Conservation (phyloP, 768 basidiomycete species). For the Cyathus striatus region DNA sequence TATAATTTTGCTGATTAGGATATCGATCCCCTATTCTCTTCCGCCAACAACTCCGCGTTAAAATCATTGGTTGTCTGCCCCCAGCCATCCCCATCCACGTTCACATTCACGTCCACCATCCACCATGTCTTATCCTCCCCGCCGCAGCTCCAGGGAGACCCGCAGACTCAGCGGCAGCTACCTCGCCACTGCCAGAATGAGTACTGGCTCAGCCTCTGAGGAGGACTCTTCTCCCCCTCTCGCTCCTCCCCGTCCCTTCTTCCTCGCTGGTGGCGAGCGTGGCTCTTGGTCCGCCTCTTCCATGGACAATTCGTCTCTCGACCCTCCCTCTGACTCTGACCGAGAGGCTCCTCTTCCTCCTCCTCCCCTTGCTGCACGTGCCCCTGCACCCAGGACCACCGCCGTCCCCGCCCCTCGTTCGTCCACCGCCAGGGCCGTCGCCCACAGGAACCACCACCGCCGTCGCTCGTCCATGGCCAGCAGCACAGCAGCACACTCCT, state of each 20-base stretch:
- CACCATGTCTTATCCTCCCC: neutral
- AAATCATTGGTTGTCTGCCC: too few relatives aligned
- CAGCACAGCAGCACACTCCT: neutral
- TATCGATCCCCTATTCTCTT: too few relatives aligned
- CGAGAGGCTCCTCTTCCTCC: constrained; percentile 4
- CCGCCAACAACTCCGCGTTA: too few relatives aligned
- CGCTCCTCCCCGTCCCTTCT: constrained; percentile 19
- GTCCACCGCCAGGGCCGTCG: neutral
- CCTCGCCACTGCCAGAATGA: constrained; percentile 1
- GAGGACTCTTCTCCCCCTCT: constrained; percentile 4
- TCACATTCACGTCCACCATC: neutral
- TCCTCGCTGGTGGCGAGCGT: constrained; percentile 10
- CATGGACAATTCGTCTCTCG: constrained; percentile 7
- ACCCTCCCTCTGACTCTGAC: constrained; percentile 12
- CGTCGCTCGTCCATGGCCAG: constrained; percentile 7
- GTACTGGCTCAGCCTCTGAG: neutral
- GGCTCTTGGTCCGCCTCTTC: constrained; percentile 8
- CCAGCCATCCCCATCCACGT: too few relatives aligned
- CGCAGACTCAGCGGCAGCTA: constrained; percentile 1
- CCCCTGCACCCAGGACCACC: neutral
- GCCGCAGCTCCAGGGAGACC: neutral
- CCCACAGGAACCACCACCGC: constrained; percentile 1
- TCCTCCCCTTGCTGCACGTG: constrained; percentile 1
- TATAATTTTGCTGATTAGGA: too few relatives aligned
- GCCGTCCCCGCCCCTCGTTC: constrained; percentile 7